A percentile compares a stretch with the other conserved stretches of the same genome.
phyloP scores from a whole-genome alignment of 73 alveolate genomes.

The Tetrahymena elliotti region DNA sequence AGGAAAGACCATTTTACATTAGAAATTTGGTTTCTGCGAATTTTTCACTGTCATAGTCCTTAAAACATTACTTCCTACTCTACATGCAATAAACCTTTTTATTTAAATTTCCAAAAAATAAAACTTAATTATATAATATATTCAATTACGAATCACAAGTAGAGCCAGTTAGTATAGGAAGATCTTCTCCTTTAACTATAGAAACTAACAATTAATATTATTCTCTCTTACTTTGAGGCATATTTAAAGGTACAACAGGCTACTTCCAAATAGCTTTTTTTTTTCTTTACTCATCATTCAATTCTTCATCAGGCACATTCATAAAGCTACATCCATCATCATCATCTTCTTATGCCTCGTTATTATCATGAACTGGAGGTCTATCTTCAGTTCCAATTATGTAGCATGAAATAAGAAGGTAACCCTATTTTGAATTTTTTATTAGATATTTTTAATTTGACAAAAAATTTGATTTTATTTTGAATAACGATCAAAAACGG shows the following conservation, averaged over 20 bases:
- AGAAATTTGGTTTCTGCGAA: constrained; percentile 57
- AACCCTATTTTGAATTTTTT: constrained; percentile 60
- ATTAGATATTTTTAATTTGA: too few relatives aligned
- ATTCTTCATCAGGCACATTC: constrained; percentile 67
- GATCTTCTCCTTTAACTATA: constrained; percentile 73
- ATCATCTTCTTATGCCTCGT: constrained; percentile 68
- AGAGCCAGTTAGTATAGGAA: constrained; percentile 51
- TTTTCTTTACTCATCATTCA: constrained; percentile 48
- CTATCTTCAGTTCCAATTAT: constrained; percentile 88
- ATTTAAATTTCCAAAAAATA: neutral
- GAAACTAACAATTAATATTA: constrained; percentile 68
- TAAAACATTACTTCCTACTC: constrained; percentile 66
- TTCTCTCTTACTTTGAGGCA: constrained; percentile 54
- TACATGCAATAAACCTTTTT: constrained; percentile 56
- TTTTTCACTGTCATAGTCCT: constrained; percentile 61
- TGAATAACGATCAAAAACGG: neutral
- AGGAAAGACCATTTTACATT: constrained; percentile 68
- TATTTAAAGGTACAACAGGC: constrained; percentile 27
- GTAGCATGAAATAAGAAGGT: constrained; percentile 65
- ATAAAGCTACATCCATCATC: constrained; percentile 66
- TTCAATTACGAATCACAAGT: constrained; percentile 1
- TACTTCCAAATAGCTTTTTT: constrained; percentile 44
- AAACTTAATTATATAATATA: neutral
- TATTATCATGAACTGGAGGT: constrained; percentile 89
- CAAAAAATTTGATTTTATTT: too few relatives aligned